These are phyloP conservation scores for Selenicereus undatus DNA, from an alignment of 148 eudicot species.

Conservation along the genomic window DNA sequence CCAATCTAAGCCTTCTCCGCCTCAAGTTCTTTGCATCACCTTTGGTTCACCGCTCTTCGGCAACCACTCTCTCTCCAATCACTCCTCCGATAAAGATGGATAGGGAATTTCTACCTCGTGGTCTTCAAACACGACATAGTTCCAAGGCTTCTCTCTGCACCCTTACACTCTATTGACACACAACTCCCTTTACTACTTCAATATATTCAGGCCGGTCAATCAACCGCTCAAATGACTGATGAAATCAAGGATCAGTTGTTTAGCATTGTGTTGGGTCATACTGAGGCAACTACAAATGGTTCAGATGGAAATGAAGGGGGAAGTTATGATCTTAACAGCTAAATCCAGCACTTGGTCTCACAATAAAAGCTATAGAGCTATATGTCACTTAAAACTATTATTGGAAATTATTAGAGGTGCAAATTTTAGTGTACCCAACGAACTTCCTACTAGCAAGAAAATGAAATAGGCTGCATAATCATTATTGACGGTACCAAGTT, in stretches of 20 bases:
- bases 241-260: slow-evolving; percentile 34
- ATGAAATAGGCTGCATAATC: too few relatives aligned
- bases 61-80: slow-evolving; percentile 57
- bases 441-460: background rate
- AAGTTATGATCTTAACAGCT: background rate
- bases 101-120: slow-evolving; percentile 65
- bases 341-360: too few relatives aligned
- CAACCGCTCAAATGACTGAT: slow-evolving; percentile 25
- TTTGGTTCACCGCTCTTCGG: too few relatives aligned
- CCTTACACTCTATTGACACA: too few relatives aligned
- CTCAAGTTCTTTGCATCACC: too few relatives aligned
- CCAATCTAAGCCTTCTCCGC: too few relatives aligned
- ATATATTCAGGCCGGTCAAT: slow-evolving; percentile 38
- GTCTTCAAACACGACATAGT: slow-evolving; percentile 71
- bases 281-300: slow-evolving; percentile 22
- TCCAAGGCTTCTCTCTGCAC: slow-evolving; percentile 69
- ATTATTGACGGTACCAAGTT: too few relatives aligned
- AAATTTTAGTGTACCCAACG: background rate
- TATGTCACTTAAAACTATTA: background rate
- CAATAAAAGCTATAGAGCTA: too few relatives aligned
- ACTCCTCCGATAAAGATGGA: slow-evolving; percentile 63
- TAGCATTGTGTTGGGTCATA: too few relatives aligned
- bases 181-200: slow-evolving; percentile 44
- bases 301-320: slow-evolving; percentile 15
- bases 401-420: background rate